Conservation (phyloP, 768 basidiomycete species). For the Trametes cinnabarina region DNA sequence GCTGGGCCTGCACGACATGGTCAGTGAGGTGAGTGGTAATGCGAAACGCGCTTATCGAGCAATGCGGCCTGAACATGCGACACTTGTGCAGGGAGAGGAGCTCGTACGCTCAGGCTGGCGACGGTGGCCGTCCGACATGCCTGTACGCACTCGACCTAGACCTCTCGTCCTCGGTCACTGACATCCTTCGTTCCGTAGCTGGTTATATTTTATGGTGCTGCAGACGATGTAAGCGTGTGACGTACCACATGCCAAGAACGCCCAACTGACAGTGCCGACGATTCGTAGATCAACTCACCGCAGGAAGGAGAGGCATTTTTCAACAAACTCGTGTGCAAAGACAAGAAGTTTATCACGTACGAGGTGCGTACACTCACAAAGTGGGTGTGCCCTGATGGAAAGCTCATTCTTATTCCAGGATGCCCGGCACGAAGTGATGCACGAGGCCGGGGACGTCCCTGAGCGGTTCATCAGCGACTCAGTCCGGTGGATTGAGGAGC, state of each 20-base stretch:
- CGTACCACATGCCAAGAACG: background rate
- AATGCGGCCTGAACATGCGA: background rate
- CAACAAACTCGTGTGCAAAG: slow-evolving; percentile 43
- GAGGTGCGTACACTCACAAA: slow-evolving; percentile 23
- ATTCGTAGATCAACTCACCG: slow-evolving; percentile 47
- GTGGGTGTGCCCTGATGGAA: no score
- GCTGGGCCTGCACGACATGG: background rate
- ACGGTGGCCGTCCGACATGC: background rate
- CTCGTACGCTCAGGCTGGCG: background rate
- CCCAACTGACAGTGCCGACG: no score
- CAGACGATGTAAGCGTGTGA: background rate
- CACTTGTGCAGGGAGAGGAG: background rate
- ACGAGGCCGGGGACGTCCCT: slow-evolving; percentile 62
- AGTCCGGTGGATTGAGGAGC: slow-evolving; percentile 44
- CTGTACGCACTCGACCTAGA: no score
- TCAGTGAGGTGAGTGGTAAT: background rate
- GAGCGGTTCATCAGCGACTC: slow-evolving; percentile 54
- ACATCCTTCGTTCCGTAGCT: background rate
- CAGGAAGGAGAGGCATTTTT: slow-evolving; percentile 52
- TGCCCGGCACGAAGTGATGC: slow-evolving; percentile 70
- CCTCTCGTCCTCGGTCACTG: no score
- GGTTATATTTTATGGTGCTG: background rate
- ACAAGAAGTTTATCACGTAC: slow-evolving; percentile 49
- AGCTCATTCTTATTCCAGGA: slow-evolving; percentile 37
- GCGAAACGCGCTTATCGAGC: background rate